Base-by-base conservation (phyloP, 495 filamentous ascomycete genomes). In the Apiosordaria backusii region DNA sequence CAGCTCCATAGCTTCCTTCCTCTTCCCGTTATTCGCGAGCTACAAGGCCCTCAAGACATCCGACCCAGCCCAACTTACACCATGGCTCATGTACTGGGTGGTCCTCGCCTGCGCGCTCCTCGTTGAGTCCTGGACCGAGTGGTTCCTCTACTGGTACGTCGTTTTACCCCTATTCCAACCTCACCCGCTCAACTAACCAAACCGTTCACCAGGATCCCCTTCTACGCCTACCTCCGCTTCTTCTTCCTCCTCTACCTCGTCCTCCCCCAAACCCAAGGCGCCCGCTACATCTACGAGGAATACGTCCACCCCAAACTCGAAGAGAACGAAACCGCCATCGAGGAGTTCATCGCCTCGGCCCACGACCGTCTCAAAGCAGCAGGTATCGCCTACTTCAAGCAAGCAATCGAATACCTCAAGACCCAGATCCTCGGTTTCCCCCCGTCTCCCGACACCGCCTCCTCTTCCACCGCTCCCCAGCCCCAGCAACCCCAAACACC, bases 71-170 rank as follows among this genome's bases (percentile, higher is more conserved):
- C 90, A 94, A 73, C 84, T 98, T 26, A 91, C 92, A 68, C 95
- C 95, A 93, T 99, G 95, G 95, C 85, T 99, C 61, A 98, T 97
- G 90, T 99, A 98, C 84, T 99, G 93, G 92, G 92, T 97, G 57
- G 92, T 96, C 27, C 83, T 97, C 58, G 89, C 91, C 52, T 88
- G 89, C 80, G 86, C 90, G 62, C 79, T 91, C 67, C 85, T 95
- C 70, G 85, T 90, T 80, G 95, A 98, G 78, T 91, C 89, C 40
- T 96, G 91, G 90, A 87, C 87, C 22, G 86, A 87, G 62, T 97
- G 92, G 79, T 86, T 97, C 74, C 82, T 98, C 50, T 82, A 83
- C 75, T 97, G 92, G 92, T 90, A 84, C 52, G 76, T 65, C 60
- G 24, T 22, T n/a, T 22, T 15, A 15, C 24, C 22, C 1, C 4